Evolutionary conservation across 176 grass and related monocot species (phyloP).

Genomic region (Dactylis glomerata): DNA sequence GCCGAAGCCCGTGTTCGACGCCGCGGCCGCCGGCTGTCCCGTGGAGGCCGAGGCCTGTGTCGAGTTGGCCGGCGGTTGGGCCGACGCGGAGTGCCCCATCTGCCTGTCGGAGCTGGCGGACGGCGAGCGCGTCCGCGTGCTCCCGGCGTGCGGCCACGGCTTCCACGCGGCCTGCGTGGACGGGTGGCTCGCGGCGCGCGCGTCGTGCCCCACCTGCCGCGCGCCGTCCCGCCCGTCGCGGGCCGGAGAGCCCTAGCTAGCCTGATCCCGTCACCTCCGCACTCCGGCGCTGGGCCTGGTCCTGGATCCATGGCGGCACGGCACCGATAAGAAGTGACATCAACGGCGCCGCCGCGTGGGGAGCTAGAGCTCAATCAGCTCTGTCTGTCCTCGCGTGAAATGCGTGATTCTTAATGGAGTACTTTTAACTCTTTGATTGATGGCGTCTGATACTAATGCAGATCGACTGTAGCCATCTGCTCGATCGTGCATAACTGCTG

Average conservation of each 20-base stretch:
- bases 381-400: not conserved
- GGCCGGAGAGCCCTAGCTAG: conserved; percentile 29
- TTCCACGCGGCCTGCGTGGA: conserved; percentile 77
- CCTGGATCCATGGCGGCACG: not conserved
- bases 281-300: not conserved
- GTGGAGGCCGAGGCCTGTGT: not conserved
- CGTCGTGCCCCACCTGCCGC: conserved; percentile 78
- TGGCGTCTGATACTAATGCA: not conserved
- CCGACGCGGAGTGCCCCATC: conserved; percentile 65
- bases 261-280: not conserved
- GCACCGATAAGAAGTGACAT: not conserved
- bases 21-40: not conserved
- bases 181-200: conserved; percentile 58
- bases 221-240: conserved; percentile 32
- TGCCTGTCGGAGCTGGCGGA: conserved; percentile 65
- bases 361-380: conserved; percentile 1
- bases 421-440: not conserved
- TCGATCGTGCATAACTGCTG: too few relatives aligned
- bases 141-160: conserved; percentile 65
- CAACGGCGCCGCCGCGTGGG: not conserved
- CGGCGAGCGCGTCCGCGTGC: conserved; percentile 57
- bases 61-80: conserved; percentile 18
- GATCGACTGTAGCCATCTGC: not conserved
- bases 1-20: conserved; percentile 30
- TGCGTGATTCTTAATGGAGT: not conserved